Evolutionary conservation across 1,284 basidiomycete genomes (phyloP).

Genomic region (Somion occarium): DNA sequence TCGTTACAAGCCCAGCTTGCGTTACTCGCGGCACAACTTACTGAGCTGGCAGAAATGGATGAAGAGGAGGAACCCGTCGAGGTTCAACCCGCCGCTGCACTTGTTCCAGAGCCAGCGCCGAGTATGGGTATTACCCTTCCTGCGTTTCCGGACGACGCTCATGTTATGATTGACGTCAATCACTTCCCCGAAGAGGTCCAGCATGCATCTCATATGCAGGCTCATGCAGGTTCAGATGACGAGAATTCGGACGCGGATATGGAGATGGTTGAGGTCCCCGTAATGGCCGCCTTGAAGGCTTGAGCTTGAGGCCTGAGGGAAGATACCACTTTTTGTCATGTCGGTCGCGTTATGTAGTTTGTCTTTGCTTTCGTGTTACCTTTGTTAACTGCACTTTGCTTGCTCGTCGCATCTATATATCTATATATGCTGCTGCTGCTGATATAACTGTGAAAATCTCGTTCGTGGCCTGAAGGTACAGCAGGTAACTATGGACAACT

Average conservation of each 20-base stretch:
- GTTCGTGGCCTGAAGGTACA: no score
- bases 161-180: slow-evolving; percentile 12
- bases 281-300: background rate
- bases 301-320: no score
- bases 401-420: background rate
- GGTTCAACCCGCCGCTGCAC: slow-evolving; percentile 12
- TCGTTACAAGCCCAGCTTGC: slow-evolving; percentile 60
- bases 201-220: background rate
- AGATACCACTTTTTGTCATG: no score
- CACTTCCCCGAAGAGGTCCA: slow-evolving; percentile 13
- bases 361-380: background rate
- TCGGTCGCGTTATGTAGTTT: no score
- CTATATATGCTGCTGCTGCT: background rate
- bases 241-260: slow-evolving; percentile 27
- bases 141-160: background rate
- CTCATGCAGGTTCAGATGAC: background rate
- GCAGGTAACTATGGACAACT: no score
- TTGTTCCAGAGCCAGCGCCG: background rate
- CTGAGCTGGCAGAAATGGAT: slow-evolving; percentile 45
- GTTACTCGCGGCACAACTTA: slow-evolving; percentile 57
- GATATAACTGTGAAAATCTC: no score
- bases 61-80: slow-evolving; percentile 25
- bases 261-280: slow-evolving; percentile 29
- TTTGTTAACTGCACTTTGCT: no score
- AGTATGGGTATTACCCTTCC: background rate